phyloP scores from a whole-genome alignment of 2,329 filamentous ascomycete genomes.

The Alternaria longipes region DNA sequence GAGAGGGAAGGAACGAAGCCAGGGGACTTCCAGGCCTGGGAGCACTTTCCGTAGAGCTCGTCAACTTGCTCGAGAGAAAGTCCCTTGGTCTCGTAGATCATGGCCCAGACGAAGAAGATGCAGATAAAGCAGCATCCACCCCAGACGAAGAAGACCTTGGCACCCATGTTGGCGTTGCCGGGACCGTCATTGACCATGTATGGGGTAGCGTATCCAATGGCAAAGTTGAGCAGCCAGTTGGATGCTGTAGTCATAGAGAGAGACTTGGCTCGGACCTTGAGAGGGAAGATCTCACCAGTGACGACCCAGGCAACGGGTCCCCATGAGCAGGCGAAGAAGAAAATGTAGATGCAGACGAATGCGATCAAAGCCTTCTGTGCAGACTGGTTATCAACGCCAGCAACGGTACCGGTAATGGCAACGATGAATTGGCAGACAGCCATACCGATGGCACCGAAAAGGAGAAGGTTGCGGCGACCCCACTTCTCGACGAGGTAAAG shows the following conservation, averaged over 20 bases:
- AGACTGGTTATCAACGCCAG: constrained; percentile 46
- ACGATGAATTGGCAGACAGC: constrained; percentile 55
- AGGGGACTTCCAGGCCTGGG: constrained; percentile 75
- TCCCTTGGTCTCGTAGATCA: constrained; percentile 81
- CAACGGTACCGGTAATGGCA: constrained; percentile 53
- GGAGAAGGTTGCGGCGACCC: constrained; percentile 78
- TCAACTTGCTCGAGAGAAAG: constrained; percentile 82
- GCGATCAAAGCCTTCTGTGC: constrained; percentile 53
- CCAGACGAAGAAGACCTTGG: constrained; percentile 66
- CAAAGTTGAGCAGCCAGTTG: constrained; percentile 63
- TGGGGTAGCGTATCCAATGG: constrained; percentile 68
- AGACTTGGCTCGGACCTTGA: constrained; percentile 60
- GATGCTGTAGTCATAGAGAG: constrained; percentile 63
- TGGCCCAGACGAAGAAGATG: constrained; percentile 74
- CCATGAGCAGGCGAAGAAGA: constrained; percentile 83
- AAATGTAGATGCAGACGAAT: constrained; percentile 73
- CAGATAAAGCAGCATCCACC: constrained; percentile 63
- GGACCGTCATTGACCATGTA: constrained; percentile 69
- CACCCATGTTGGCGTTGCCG: constrained; percentile 72
- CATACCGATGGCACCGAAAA: constrained; percentile 80
- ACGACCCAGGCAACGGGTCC: constrained; percentile 76
- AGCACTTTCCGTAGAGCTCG: constrained; percentile 78
- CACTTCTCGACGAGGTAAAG: constrained; percentile 80
- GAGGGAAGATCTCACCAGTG: constrained; percentile 55
- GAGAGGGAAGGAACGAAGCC: constrained; percentile 66